Evolutionary conservation across 306 rosid species (phyloP).

Genomic region (Dicorynia guianensis): DNA sequence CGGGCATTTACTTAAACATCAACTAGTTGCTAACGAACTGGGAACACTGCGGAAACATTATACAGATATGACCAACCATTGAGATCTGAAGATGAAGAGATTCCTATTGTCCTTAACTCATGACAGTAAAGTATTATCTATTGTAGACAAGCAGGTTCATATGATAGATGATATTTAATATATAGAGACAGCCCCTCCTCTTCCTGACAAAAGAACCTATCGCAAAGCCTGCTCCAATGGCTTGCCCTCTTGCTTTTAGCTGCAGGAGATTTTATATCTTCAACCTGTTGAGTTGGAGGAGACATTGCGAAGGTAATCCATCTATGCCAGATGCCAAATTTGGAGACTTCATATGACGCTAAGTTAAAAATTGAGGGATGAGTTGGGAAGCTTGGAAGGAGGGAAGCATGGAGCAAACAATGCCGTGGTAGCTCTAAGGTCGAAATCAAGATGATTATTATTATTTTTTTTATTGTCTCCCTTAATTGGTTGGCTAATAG

Average conservation of each 20-base stretch:
- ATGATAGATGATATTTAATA: too few species aligned
- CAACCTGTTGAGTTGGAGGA: slow-evolving; percentile 8
- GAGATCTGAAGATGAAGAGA: slow-evolving; percentile 19
- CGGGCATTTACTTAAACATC: background rate
- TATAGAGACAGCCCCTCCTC: background rate
- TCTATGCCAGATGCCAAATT: slow-evolving; percentile 37
- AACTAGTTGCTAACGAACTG: background rate
- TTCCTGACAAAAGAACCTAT: slow-evolving; percentile 35
- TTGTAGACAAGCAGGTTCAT: background rate
- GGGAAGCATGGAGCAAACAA: slow-evolving; percentile 40
- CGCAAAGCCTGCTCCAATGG: slow-evolving; percentile 24
- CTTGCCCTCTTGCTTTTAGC: background rate
- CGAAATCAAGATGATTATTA: slow-evolving; percentile 33
- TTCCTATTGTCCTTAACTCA: background rate
- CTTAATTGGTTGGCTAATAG: slow-evolving; percentile 25
- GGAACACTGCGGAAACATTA: slow-evolving; percentile 19
- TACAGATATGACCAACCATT: slow-evolving; percentile 14
- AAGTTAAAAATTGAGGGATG: slow-evolving; percentile 11
- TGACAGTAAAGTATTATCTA: background rate
- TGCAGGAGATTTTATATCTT: slow-evolving; percentile 26
- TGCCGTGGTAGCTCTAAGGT: slow-evolving; percentile 21
- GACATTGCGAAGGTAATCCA: too few species aligned
- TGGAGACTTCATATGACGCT: slow-evolving; percentile 37
- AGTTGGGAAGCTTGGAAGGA: slow-evolving; percentile 39
- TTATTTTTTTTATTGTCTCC: slow-evolving; percentile 37